Evolutionary conservation across 2,329 filamentous ascomycete genomes (phyloP), one percentile per base, ranked within the genome.

Genomic region (Ophiostoma triangulosporum): DNA sequence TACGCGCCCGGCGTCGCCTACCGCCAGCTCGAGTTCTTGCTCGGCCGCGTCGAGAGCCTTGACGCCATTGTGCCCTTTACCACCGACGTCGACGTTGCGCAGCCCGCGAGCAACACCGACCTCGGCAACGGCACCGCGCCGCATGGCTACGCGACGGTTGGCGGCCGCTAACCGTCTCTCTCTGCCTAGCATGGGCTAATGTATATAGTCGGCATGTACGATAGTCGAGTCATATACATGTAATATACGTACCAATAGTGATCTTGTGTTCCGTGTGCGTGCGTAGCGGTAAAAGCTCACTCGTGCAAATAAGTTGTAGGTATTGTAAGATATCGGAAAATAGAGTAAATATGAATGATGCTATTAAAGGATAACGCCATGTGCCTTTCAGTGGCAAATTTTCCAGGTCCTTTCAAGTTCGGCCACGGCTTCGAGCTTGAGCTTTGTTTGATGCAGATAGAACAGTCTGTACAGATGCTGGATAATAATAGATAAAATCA

Each of bases 1-100:
- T 88, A 86, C 62, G 76, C 80, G 17, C 83, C 86, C 0, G 76
- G 73, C 14, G 82, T 81, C 0, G 76, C 82, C 0, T 88, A 86
- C 63, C 71, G 86, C 32, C 82, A 87, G 55, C 64, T 93, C 20
- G 86, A 93, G 71, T 84, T 85, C 61, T 64, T 93, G 60, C 71
- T 94, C 1, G 87, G 87, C 0, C 71, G 85, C 36, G 79, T 89
- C 9, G 68, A 77, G 5, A 77, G 71, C 56, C 62, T 87, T 59
- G 69, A 62, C 11, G 66, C 67, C 12, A 69, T 63, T 1, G 62
- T 52, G 14, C 62, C 70, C 0, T 75, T 76, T 27, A 64, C 63
- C 9, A 62, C 55, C 8, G 48, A 65, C 40, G 7, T 46, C 1
- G 48, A 54, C 4, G 54, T 58, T 12, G 48, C 58, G n/a, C 63